A percentile compares a stretch with the other conserved stretches of the same genome.
phyloP scores from a whole-genome alignment of 257 asterid genomes.

The Schizonepeta tenuifolia region DNA sequence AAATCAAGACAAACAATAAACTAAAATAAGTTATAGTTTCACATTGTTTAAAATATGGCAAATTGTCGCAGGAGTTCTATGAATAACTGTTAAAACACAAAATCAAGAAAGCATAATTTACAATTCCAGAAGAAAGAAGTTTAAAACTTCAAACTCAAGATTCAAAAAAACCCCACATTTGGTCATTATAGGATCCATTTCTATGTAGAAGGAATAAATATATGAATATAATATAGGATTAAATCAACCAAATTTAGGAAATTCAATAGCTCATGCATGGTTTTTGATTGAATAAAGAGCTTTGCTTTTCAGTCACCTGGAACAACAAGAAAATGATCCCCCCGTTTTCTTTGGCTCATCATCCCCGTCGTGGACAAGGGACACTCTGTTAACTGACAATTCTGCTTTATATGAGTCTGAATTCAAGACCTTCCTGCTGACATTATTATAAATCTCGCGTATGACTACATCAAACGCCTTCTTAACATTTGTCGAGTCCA shows the following conservation, averaged over 20 bases:
- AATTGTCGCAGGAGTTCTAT: neutral
- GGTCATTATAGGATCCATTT: slow-evolving; percentile 31
- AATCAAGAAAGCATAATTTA: slow-evolving; percentile 24
- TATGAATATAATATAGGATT: slow-evolving; percentile 29
- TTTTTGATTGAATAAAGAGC: neutral
- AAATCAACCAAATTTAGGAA: slow-evolving; percentile 23
- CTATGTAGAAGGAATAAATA: slow-evolving; percentile 29
- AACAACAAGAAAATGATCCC: slow-evolving; percentile 59
- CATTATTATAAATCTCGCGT: slow-evolving; percentile 58
- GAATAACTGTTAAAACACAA: slow-evolving; percentile 2
- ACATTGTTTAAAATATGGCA: neutral
- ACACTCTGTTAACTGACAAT: slow-evolving; percentile 57
- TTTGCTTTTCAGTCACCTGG: slow-evolving; percentile 41
- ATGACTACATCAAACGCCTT: slow-evolving; percentile 61
- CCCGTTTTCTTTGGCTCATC: slow-evolving; percentile 48
- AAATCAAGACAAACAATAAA: neutral
- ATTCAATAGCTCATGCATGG: slow-evolving; percentile 16
- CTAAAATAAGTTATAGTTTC: neutral
- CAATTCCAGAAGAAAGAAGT: slow-evolving; percentile 30
- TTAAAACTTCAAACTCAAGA: slow-evolving; percentile 16
- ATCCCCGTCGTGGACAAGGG: slow-evolving; percentile 47
- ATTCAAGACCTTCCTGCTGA: slow-evolving; percentile 73
- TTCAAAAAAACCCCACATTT: slow-evolving; percentile 8
- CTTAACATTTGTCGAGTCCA: slow-evolving; percentile 59
- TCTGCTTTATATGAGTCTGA: slow-evolving; percentile 67